Base-by-base conservation (phyloP, 306 rosid genomes). In the peach (Prunus persica) region DNA sequence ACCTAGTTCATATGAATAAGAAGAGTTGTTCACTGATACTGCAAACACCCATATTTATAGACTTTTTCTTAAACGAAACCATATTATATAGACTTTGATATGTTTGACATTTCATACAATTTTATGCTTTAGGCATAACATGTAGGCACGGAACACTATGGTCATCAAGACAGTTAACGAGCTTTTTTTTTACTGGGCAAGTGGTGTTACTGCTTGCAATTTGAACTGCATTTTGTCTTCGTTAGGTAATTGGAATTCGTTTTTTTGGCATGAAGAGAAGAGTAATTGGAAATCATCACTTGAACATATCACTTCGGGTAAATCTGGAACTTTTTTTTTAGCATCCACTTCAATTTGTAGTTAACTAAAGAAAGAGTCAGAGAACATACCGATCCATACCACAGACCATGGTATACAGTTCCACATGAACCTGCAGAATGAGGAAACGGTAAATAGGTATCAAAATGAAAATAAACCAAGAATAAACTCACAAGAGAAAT, bases 341-440 rank as follows among this genome's bases (percentile, higher is more conserved):
- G 30, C 18, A 76, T 71, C 38, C 61, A 57, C 25, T 13, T 58
- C 24, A 78, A 83, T 58, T 11, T 69, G 50, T 87, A 82, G 73
- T 67, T 49, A 60, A 46, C 64, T 57, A 76, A 71, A 84, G 86
- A 71, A 84, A 83, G 89, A 85, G 96, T 74, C 78, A 73, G 78
- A 82, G 89, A 80, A 91, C 98, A 81, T 91, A 96, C 99, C 78
- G 99, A 96, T 96, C 99, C 99, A 79, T 88, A 89, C 99, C 99
- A 96, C 96, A 93, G 88, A 62, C 89, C 98, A 87, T 93, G 98
- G 84, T 96, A 96, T 15, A 96, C 99, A 81, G 96, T 93, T 88
- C 99, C 99, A 80, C 98, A 93, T 72, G 98, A 91, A 83, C 99
- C 99, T 96, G 94, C 77, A 86, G 54, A 80, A 25, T 46, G 78